phyloP scores from a whole-genome alignment of 2,329 filamentous ascomycete species.

The Arthrobotrys sinensis region DNA sequence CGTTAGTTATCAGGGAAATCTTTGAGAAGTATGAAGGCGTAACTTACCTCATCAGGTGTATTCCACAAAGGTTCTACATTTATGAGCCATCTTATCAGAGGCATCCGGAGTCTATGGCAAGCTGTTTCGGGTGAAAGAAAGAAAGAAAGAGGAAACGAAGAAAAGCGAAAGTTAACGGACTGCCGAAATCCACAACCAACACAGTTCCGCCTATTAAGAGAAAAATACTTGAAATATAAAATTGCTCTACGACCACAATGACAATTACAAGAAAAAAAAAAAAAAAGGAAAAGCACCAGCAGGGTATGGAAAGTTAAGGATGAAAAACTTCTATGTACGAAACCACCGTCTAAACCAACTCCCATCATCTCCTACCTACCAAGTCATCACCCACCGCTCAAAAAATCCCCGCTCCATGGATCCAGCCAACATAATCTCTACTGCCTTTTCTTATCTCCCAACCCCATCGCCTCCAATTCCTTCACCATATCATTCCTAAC shows the following conservation, averaged over 20 bases:
- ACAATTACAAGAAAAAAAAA: conserved; percentile 29
- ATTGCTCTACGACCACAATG: conserved; percentile 38
- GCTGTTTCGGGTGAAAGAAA: background rate
- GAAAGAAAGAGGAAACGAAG: background rate
- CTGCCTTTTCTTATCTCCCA: conserved; percentile 58
- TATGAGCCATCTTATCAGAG: conserved; percentile 60
- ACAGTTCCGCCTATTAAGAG: conserved; percentile 1
- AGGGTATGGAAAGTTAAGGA: conserved; percentile 16
- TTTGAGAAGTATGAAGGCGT: background rate
- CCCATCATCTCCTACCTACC: conserved; percentile 19
- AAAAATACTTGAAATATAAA: conserved; percentile 20
- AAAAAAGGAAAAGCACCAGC: background rate
- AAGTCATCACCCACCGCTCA: background rate
- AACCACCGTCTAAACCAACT: conserved; percentile 18
- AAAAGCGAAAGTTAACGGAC: conserved; percentile 10
- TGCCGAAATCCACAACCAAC: conserved; percentile 20
- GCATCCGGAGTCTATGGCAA: conserved; percentile 27
- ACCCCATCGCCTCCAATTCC: conserved; percentile 69
- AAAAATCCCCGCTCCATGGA: background rate
- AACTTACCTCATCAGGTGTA: conserved; percentile 47
- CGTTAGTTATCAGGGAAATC: background rate
- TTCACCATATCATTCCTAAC: conserved; percentile 83
- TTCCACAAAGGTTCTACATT: conserved; percentile 58
- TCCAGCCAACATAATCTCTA: no score
- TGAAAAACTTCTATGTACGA: conserved; percentile 27